Evolutionary conservation across 345 rosid species (phyloP), one percentile per base, ranked within the genome.

Genomic region (Populus euphratica): DNA sequence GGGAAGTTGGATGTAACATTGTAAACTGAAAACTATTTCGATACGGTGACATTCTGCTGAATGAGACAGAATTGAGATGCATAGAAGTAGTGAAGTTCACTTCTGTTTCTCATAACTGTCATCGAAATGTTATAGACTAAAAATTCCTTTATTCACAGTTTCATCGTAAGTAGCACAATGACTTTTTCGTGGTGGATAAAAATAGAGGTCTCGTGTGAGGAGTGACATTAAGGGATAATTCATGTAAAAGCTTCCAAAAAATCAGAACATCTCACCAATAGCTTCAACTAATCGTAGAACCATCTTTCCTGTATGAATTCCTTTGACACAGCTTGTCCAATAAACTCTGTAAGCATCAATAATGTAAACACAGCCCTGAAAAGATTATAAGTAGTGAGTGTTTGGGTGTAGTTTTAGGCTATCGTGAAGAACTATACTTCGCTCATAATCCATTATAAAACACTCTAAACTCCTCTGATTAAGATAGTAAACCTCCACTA

Each of bases 241-340:
- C 27, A 49, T 29, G 39, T 10, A 23, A 33, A 64, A 18, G 31
- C 1, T 27, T 14, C 41, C 36, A 21, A 17, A 23, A 17, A 47
- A 35, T 11, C 16, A 10, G 20, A n/a, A 23, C 16, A 27, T 72
- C 84, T 84, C 70, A 94, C 98, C 97, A 20, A 93, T 93, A 81
- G 98, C 97, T 88, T 94, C 98, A 62, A 94, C 98, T 36, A 93
- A 83, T 36, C 87, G 89, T 23, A 93, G 86, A 87, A 94, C 97
- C 98, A 93, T 93, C 78, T 90, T 83, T 79, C 98, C 97, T 0
- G 93, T 80, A 84, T 93, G 97, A 81, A 91, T 25, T 43, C 97
- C 97, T 81, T 89, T 90, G 70, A 87, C 85, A 80, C 97, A 91
- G 86, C 87, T 83, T 74, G 92, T 76, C 97, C 98, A 94, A 66